Conservation (phyloP, 1,284 basidiomycete species). For the Sutorius eximius region DNA sequence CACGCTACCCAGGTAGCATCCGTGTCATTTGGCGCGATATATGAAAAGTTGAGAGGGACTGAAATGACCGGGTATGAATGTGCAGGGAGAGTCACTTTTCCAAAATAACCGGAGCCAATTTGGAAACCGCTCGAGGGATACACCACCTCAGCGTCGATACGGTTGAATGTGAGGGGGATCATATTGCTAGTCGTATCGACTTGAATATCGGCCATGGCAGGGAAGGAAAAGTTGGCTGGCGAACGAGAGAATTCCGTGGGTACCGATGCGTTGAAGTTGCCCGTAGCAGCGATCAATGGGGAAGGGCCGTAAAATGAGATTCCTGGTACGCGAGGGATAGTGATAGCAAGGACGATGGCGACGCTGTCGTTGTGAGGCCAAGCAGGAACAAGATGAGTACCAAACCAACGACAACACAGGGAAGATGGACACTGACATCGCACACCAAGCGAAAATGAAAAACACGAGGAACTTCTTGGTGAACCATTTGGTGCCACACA, state of each 20-base stretch:
- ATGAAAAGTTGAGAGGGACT: slow-evolving; percentile 79
- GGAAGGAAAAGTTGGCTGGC: slow-evolving; percentile 86
- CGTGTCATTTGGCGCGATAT: slow-evolving; percentile 74
- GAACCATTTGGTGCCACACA: slow-evolving; percentile 73
- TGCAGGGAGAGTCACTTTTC: slow-evolving; percentile 58
- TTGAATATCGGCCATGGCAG: slow-evolving; percentile 69
- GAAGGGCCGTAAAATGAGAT: slow-evolving; percentile 59
- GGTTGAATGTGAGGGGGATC: slow-evolving; percentile 71
- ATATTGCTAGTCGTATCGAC: slow-evolving; percentile 72
- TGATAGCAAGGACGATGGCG: slow-evolving; percentile 69
- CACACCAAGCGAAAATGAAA: slow-evolving; percentile 60
- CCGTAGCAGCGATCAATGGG: slow-evolving; percentile 62
- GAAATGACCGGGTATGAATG: slow-evolving; percentile 60
- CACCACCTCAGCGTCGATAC: slow-evolving; percentile 62
- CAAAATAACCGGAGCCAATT: slow-evolving; percentile 66
- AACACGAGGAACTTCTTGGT: slow-evolving; percentile 71
- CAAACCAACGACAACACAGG: not conserved
- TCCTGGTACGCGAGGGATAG: slow-evolving; percentile 75
- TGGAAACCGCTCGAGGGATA: slow-evolving; percentile 62
- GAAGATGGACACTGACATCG: slow-evolving; percentile 51
- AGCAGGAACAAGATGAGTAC: slow-evolving; percentile 10
- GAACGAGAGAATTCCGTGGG: slow-evolving; percentile 64
- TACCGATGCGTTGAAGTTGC: slow-evolving; percentile 51
- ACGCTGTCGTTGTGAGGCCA: slow-evolving; percentile 44
- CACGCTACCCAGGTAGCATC: slow-evolving; percentile 82